Base-by-base conservation (phyloP, 73 alveolate species). In the Durusdinium trenchii region DNA sequence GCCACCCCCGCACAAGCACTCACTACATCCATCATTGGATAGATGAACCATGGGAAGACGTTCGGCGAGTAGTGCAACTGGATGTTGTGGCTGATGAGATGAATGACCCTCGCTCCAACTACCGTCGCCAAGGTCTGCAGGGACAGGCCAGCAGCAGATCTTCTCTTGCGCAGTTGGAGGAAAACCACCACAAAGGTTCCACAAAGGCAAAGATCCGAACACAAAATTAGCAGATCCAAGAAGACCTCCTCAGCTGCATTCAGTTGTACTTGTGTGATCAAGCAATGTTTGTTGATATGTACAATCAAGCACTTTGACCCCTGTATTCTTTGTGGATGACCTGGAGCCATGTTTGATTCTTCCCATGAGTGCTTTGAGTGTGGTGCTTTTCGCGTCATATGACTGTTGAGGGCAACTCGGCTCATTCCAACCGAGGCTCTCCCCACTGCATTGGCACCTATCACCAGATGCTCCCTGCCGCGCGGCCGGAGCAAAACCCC, bases 61-160 rank as follows among this genome's bases (percentile, higher is more conserved):
- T 30, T 69, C 52, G 98, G 98, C 38, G 57, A 54, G 47, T 91
- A 91, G 87, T 91, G 98, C 57, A 91, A 60, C 75, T 79, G 73
- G 69, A 91, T 69, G 73, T 62, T 28, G 95, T 64, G 79, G 85
- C 95, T 87, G 64, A 87, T 43, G 42, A 87, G 42, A 50, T 87
- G 95, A 36, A 87, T 62, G 95, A 87, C 95, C 83, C 95, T 87
- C 64, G 98, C 98, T 52, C 98, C 98, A 30, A 91, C 98, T 18
- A 91, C 89, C 28, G 98, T 71, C 46, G 87, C 69, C 89, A 91
- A 50, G 87, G 98, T 91, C 98, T 91, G 98, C 76, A 91, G 35
- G 43, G 98, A 91, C 46, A 91, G 85, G 30, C 98, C 98, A 28
- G 98, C 98, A 28, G 89, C 98, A 23, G 98, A 91, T 71, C 89